Percentiles rank a stretch among this genome's conserved stretches.
phyloP scores from a whole-genome alignment of 2,329 filamentous ascomycete species.

The Ceratocystis cubensis region DNA sequence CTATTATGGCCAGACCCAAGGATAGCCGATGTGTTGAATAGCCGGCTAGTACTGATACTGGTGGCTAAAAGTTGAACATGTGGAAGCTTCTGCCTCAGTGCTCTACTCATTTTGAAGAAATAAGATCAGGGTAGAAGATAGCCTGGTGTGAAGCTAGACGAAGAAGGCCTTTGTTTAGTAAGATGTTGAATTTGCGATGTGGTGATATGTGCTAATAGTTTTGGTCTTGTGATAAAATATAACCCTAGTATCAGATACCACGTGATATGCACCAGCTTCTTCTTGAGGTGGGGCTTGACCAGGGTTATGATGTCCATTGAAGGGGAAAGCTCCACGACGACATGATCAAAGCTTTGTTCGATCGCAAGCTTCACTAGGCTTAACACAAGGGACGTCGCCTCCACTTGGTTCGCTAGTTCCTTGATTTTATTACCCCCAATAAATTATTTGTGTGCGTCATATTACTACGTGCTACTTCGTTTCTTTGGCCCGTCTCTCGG shows the following conservation, averaged over 20 bases:
- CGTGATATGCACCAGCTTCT: neutral
- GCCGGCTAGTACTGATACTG: neutral
- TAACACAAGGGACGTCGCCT: neutral
- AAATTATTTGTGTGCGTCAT: too few species aligned
- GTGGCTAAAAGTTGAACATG: neutral
- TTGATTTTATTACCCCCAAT: neutral
- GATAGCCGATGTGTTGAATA: slow-evolving; percentile 9
- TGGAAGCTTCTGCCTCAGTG: neutral
- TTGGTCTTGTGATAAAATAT: neutral
- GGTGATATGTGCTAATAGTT: neutral
- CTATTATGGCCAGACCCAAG: slow-evolving; percentile 70
- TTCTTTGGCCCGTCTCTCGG: neutral
- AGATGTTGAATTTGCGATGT: neutral
- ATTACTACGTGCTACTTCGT: neutral
- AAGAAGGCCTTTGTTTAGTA: neutral
- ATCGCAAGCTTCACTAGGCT: neutral
- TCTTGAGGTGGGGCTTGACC: neutral
- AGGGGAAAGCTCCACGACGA: neutral
- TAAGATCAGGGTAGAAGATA: neutral
- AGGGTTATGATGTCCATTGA: neutral
- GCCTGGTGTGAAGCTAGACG: neutral
- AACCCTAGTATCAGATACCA: neutral
- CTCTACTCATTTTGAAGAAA: neutral
- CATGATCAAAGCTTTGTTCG: neutral
- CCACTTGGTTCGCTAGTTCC: neutral